A percentile compares a stretch with the other conserved stretches of the same genome.
Conservation (phyloP, 2,329 filamentous ascomycete species). For the Aspergillus phoenicis region DNA sequence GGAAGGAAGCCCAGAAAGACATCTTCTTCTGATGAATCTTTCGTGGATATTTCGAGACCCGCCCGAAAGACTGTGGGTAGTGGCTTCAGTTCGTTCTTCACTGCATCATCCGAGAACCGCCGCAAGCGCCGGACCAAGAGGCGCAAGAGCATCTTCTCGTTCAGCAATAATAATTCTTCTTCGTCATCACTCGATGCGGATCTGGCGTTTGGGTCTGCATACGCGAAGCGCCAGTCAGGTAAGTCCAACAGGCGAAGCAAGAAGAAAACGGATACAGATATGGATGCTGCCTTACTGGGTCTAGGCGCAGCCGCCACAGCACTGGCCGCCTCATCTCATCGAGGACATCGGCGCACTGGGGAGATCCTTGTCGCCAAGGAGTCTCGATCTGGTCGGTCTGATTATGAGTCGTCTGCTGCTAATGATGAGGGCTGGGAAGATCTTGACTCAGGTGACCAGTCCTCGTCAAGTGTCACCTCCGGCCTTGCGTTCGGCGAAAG, state of each 20-base stretch:
- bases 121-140: conserved; percentile 51
- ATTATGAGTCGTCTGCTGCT: conserved; percentile 29
- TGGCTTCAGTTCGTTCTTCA: conserved; percentile 66
- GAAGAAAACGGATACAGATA: conserved; percentile 34
- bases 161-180: conserved; percentile 65
- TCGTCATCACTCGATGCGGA: conserved; percentile 70
- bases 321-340: conserved; percentile 44
- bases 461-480: conserved; percentile 57
- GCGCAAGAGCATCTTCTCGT: conserved; percentile 57
- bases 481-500: conserved; percentile 64
- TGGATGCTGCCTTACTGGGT: conserved; percentile 52
- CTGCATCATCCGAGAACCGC: conserved; percentile 59
- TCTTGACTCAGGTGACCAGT: conserved; percentile 57
- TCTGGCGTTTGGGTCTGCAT: conserved; percentile 67
- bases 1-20: conserved; percentile 35
- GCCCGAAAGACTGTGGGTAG: conserved; percentile 53
- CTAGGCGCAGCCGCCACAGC: conserved; percentile 52
- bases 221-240: conserved; percentile 34
- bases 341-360: conserved; percentile 39
- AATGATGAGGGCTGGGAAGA: conserved; percentile 62
- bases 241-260: conserved; percentile 40
- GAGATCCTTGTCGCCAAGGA: conserved; percentile 37
- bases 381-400: conserved; percentile 29
- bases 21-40: conserved; percentile 61
- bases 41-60: conserved; percentile 67